Base-by-base conservation (phyloP, 2,329 filamentous ascomycete species). In the Diaporthe citri region DNA sequence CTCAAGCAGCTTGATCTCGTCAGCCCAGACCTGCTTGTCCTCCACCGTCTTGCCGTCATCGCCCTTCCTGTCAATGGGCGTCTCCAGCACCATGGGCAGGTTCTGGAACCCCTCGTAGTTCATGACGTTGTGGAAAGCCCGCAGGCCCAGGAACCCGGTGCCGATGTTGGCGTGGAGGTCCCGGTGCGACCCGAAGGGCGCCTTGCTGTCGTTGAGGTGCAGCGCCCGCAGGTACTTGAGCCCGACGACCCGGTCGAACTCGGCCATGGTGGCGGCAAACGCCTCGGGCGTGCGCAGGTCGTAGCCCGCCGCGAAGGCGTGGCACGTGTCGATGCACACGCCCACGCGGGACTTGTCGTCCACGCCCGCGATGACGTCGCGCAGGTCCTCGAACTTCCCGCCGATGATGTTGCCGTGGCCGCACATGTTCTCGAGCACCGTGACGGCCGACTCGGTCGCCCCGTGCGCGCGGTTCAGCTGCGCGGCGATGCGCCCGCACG, bases 91-190 rank as follows among this genome's bases (percentile, higher is more conserved):
- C 91, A 99, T 95, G 5, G 97, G 97, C 80, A 98, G 84, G 36
- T 91, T 91, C 78, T 93, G 90, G 75, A 98, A 93, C 1, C 91
- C 87, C 36, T 89, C 87, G 80, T 95, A 92, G 83, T 98, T 98
- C 88, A 98, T 93, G 75, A 99, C 86, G 81, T 93, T 95, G 85
- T 98, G 95, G 83, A 99, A 99, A 3, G 96, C 94, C 31, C 94
- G 90, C 22, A 99, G 88, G 0, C 97, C 97, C 0, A 99, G 88
- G 81, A 97, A 99, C 1, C 97, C 97, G 0, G 95, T 97, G 36
- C 97, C 97, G 77, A 99, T 98, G 82, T 98, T 98, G 78, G 96
- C 95, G 84, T 99, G 97, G 2, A 98, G 86, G 82, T 99, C 97
- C 55, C 96, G 91, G 78, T 95, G 91, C 48, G 95, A 97, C 56